A percentile compares a stretch with the other conserved stretches of the same genome.
phyloP scores from a whole-genome alignment of 495 filamentous ascomycete genomes.

The Hypoxylon cercidicola region DNA sequence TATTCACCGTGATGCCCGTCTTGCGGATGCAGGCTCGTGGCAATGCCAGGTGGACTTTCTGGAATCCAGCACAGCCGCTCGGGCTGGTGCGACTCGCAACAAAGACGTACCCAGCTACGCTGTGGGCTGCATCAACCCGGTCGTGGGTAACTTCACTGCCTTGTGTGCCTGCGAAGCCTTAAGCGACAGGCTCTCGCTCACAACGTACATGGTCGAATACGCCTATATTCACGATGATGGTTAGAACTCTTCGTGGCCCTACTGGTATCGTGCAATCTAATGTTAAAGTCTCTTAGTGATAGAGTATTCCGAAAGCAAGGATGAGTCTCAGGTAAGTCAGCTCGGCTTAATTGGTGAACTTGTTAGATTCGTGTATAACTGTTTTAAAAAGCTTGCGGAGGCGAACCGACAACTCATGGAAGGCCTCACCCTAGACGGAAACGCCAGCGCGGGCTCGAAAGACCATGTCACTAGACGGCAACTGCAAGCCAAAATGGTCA shows the following conservation, averaged over 20 bases:
- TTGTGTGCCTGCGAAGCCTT: conserved; percentile 5
- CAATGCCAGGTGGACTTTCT: conserved; percentile 6
- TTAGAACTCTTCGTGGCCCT: neutral
- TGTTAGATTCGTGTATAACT: neutral
- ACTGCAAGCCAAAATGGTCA: conserved; percentile 4
- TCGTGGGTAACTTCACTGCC: conserved; percentile 3
- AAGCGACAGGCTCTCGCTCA: conserved; percentile 1
- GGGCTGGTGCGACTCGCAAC: neutral
- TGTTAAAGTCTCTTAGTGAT: neutral
- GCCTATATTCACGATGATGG: conserved; percentile 1
- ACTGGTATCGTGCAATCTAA: neutral
- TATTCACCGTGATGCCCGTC: conserved; percentile 1
- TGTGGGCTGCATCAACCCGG: conserved; percentile 7
- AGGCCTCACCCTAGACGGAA: neutral
- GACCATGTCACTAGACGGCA: conserved; percentile 1
- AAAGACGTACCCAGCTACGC: conserved; percentile 3
- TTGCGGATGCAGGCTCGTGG: conserved; percentile 1
- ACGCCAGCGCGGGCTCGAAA: conserved; percentile 1
- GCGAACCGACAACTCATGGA: conserved; percentile 5
- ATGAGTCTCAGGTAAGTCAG: conserved; percentile 3
- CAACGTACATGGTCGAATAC: conserved; percentile 1
- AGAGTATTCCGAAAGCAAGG: neutral
- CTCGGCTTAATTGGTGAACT: neutral
- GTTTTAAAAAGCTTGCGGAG: neutral
- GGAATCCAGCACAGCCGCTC: neutral